Base-by-base conservation (phyloP, 2,329 filamentous ascomycete genomes). In the Seiridium cupressi region DNA sequence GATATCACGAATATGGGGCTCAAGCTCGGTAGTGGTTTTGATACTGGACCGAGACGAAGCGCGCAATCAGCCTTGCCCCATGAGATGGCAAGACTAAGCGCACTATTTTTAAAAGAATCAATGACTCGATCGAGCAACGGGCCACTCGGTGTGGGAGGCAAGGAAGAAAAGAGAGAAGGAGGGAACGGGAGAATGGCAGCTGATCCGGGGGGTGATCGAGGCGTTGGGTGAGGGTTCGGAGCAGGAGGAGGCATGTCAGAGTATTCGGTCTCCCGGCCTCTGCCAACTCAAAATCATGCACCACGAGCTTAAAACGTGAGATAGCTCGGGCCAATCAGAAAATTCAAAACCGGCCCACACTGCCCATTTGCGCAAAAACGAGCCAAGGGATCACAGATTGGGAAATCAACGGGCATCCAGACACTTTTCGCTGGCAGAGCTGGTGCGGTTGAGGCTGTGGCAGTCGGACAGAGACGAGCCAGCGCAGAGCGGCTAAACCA, bases 251-350 rank as follows among this genome's bases (percentile, higher is more conserved):
- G 44, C 35, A 55, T 42, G 11, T 47, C 44, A 44, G 18, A 42
- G 57, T 11, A 48, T n/a, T n/a, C 18, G 46, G 9, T 6, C 8
- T 42, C 8, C 26, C 13, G 18, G 46, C 8, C 18, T 44, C 18
- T 55, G 51, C 51, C 51, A 55, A 55, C 51, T 55, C 51, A 48
- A 57, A 57, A 46, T 53, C 49, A 53, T 32, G 26, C 42, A 48
- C 44, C n/a, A 32, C 26, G 36, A 55, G 57, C 53, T 63, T 58
- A 58, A 63, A 61, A 69, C 67, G 59, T 68, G 69, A 65, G 59
- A 26, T 26, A 68, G 63, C 63, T 62, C 64, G 48, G 69, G 55
- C 76, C 76, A 79, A 77, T 79, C 71, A 77, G 68, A 77, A 78
- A 77, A 77, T 68, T 74, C 68, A 63, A 65, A 55, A 13, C 60